A percentile compares a stretch with the other conserved stretches of the same genome.
Evolutionary conservation across 2,329 filamentous ascomycete genomes (phyloP).

Genomic region (Fusarium staphyleae): DNA sequence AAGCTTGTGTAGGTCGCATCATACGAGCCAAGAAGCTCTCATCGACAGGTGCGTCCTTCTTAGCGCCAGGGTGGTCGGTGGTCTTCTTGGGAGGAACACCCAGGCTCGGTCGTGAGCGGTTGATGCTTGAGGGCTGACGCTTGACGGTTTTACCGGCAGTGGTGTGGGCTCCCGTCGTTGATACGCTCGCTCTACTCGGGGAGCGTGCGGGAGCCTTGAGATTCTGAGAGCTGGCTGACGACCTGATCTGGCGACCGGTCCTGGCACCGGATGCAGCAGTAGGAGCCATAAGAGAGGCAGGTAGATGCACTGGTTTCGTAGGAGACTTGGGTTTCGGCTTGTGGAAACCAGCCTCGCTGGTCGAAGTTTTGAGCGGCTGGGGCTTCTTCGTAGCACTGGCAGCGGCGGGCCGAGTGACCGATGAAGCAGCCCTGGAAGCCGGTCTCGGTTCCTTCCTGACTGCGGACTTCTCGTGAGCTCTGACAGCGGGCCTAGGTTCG

Average conservation of each 20-base stretch:
- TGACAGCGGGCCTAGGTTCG: slow-evolving; percentile 43
- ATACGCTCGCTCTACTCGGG: slow-evolving; percentile 54
- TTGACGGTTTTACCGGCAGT: slow-evolving; percentile 47
- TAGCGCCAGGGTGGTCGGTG: slow-evolving; percentile 46
- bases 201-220: slow-evolving; percentile 50
- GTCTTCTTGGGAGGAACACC: slow-evolving; percentile 65
- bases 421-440: slow-evolving; percentile 34
- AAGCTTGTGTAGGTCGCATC: slow-evolving; percentile 78
- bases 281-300: slow-evolving; percentile 71
- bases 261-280: slow-evolving; percentile 75
- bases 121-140: slow-evolving; percentile 55
- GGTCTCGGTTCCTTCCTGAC: slow-evolving; percentile 47
- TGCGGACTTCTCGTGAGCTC: slow-evolving; percentile 35
- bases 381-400: slow-evolving; percentile 53
- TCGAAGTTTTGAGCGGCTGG: slow-evolving; percentile 50
- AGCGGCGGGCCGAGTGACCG: slow-evolving; percentile 42
- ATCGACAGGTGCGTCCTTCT: slow-evolving; percentile 64
- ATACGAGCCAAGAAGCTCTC: slow-evolving; percentile 80
- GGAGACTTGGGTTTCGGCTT: slow-evolving; percentile 72
- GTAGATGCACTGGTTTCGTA: slow-evolving; percentile 71
- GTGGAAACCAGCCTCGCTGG: slow-evolving; percentile 53
- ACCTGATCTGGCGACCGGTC: slow-evolving; percentile 42
- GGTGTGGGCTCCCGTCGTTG: slow-evolving; percentile 40
- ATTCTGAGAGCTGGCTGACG: slow-evolving; percentile 47
- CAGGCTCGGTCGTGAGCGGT: slow-evolving; percentile 59